A percentile compares a stretch with the other conserved stretches of the same genome.
Conservation (phyloP, 192 early-diverging fungal genomes). For the Backusella westeae region DNA sequence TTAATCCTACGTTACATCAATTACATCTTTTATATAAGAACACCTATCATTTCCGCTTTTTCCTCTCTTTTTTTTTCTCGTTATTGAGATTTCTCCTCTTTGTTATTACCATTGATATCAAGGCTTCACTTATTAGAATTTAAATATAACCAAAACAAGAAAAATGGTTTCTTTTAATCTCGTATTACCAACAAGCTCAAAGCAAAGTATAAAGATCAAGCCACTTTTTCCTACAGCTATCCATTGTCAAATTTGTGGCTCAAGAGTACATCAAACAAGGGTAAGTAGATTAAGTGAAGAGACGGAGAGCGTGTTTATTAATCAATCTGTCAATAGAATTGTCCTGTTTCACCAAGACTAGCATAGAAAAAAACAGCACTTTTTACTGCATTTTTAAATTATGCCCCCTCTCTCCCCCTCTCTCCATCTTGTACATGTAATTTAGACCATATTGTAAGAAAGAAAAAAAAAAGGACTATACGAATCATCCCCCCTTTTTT, state of each 20-base stretch:
- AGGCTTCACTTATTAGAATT: neutral
- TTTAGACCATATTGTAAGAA: neutral
- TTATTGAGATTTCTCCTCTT: neutral
- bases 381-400: neutral
- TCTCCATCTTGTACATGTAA: neutral
- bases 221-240: neutral
- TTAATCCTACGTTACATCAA: neutral
- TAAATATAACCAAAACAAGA: neutral
- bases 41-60: neutral
- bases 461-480: neutral
- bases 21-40: neutral
- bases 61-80: neutral
- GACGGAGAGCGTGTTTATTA: neutral
- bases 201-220: neutral
- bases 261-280: slow-evolving; percentile 31
- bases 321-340: slow-evolving; percentile 13
- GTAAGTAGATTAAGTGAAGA: slow-evolving; percentile 6
- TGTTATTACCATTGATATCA: neutral
- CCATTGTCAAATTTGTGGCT: slow-evolving; percentile 27
- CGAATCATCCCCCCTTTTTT: neutral
- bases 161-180: neutral
- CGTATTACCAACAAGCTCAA: neutral
- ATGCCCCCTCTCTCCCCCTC: neutral
- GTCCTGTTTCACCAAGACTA: slow-evolving; percentile 24
- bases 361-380: neutral